Evolutionary conservation across 1,284 basidiomycete genomes (phyloP), one percentile per base, ranked within the genome.

Genomic region (Cutaneotrichosporon cyanovorans): DNA sequence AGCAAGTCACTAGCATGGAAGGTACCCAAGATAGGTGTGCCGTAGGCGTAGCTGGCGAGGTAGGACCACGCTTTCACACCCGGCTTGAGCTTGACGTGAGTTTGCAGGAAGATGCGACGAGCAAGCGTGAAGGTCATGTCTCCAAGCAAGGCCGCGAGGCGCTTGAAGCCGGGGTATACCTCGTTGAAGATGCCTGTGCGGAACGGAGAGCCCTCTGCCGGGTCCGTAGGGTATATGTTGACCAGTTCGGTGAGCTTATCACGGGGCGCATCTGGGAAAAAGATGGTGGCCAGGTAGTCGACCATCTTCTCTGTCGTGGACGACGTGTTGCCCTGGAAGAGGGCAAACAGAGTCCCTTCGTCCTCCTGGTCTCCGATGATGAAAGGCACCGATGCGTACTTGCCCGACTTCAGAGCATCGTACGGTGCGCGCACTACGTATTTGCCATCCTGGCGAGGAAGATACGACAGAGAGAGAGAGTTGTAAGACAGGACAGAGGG

Each of bases 391-490:
- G 46, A 41, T 2, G 51, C 54, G 34, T 50, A 51, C 33, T 43
- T 42, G 31, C 22, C 25, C 21, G 33, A 15, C 21, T 30, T 21
- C 33, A 46, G 30, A 2, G 56, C 42, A n/a, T 33, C 23, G 37
- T 56, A 42, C 33, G 77, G 74, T 44, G 72, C 62, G 18, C 73
- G 73, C 0, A 69, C 72, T 31, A 80, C 53, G 60, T 79, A 76
- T 0, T 68, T 64, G 1, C 79, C 79, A 51, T 80, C 79, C 8
- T 73, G 74, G 5, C 76, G 69, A 34, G 78, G 79, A 16, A 74
- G 51, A 76, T 76, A 80, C 0, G 41, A 78, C 61, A 16, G 55
- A 60, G 50, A 45, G 12, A 56, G 33, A 14, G 48, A 48, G 39
- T 37, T 32, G 42, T 45, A 56, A 8, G 48, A 50, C 8, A 54